A percentile compares a stretch with the other conserved stretches of the same genome.
Conservation (phyloP, 139 green algal species). For the Trebouxia sp. region DNA sequence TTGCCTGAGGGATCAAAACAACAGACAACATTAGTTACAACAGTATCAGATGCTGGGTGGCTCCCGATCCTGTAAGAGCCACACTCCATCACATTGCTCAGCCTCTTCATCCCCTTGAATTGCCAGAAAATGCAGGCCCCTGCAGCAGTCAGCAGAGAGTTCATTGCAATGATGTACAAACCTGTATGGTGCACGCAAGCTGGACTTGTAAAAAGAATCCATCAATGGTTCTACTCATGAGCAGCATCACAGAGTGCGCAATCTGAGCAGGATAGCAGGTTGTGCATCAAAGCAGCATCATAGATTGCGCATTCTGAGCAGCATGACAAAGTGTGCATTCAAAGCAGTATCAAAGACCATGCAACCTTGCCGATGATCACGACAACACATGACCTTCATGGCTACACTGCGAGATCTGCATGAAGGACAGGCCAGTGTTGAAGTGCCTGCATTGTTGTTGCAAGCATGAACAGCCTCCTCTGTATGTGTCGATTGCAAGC, state of each 20-base stretch:
- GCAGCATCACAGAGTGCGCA: too few species aligned
- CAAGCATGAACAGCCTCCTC: background rate
- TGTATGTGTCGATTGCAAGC: background rate
- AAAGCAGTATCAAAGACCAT: too few species aligned
- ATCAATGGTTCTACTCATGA: background rate
- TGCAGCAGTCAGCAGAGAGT: constrained; percentile 38
- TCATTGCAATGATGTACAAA: background rate
- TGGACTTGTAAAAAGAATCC: background rate
- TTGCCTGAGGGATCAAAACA: too few species aligned
- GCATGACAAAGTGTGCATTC: too few species aligned
- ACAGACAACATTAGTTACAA: background rate
- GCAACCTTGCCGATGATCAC: too few species aligned
- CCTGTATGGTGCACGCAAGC: background rate
- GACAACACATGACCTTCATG: too few species aligned
- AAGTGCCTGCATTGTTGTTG: background rate
- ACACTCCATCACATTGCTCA: constrained; percentile 87
- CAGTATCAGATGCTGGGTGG: constrained; percentile 66
- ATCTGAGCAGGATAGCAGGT: too few species aligned
- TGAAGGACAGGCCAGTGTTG: too few species aligned
- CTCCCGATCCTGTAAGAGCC: constrained; percentile 84
- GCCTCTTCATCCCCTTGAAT: constrained; percentile 90
- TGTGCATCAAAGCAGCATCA: too few species aligned
- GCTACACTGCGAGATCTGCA: too few species aligned
- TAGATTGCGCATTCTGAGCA: too few species aligned
- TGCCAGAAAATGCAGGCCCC: constrained; percentile 95